These are phyloP conservation scores for Hanseniaspora hatyaiensis DNA, from an alignment of 805 yeast genomes.

Conservation along the genomic window DNA sequence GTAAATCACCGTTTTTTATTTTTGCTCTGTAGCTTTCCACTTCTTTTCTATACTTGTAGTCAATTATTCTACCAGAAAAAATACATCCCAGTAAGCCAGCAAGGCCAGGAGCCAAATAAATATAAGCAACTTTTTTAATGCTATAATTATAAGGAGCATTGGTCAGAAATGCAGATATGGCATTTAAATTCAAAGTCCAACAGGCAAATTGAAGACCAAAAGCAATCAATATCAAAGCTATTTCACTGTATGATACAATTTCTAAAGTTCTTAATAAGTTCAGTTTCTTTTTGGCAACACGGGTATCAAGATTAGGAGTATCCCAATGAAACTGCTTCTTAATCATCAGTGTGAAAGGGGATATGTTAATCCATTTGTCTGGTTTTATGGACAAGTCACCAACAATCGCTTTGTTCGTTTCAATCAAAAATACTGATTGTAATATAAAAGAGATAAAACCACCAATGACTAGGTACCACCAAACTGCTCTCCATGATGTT, in stretches of 20 bases:
- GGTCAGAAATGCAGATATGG: conserved; percentile 44
- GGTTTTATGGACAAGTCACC: conserved; percentile 67
- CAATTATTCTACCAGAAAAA: conserved; percentile 44
- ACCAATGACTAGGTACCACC: conserved; percentile 62
- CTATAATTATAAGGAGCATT: conserved; percentile 39
- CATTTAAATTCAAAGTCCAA: conserved; percentile 61
- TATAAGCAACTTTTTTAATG: conserved; percentile 51
- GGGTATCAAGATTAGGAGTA: conserved; percentile 27
- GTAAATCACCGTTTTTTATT: conserved; percentile 19
- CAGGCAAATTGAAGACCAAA: conserved; percentile 52
- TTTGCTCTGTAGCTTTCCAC: conserved; percentile 29
- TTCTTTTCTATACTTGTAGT: conserved; percentile 31
- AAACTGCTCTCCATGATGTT: conserved; percentile 65
- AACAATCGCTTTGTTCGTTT: conserved; percentile 58
- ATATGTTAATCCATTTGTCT: conserved; percentile 29
- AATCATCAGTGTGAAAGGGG: conserved; percentile 39
- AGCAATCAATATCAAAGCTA: conserved; percentile 42
- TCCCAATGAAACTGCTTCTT: conserved; percentile 26
- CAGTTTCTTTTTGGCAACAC: conserved; percentile 21
- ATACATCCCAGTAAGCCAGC: conserved; percentile 55
- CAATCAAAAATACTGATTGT: conserved; percentile 46
- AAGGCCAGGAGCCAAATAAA: conserved; percentile 64
- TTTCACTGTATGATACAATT: conserved; percentile 33
- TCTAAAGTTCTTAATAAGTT: conserved; percentile 16
- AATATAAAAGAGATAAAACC: conserved; percentile 37